These are phyloP conservation scores for Xylariaceae sp. DNA, from an alignment of 2,329 filamentous ascomycete genomes.

Conservation along the genomic window DNA sequence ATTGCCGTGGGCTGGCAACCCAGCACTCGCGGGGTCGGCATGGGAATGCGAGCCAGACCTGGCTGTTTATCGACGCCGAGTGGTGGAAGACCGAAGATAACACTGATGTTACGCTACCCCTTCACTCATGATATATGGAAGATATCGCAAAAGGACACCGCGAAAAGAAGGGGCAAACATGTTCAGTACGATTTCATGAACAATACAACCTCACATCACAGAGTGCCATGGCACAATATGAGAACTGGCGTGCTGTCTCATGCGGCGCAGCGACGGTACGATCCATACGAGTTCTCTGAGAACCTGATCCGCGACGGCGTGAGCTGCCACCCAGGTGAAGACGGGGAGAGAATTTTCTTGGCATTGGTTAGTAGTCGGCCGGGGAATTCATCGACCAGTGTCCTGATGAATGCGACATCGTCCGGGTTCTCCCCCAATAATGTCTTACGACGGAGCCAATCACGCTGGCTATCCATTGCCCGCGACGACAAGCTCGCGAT, in stretches of 20 bases:
- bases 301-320: constrained; percentile 24
- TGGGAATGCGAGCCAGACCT: constrained; percentile 32
- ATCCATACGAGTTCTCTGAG: constrained; percentile 22
- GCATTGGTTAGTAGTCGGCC: constrained; percentile 1
- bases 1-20: constrained; percentile 31
- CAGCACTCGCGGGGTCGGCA: constrained; percentile 26
- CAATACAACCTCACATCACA: constrained; percentile 24
- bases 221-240: constrained; percentile 25
- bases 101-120: constrained; percentile 18
- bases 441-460: constrained; percentile 6
- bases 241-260: constrained; percentile 23
- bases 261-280: constrained; percentile 20
- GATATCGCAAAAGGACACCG: constrained; percentile 16
- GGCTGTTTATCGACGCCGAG: constrained; percentile 28
- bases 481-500: not conserved
- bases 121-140: constrained; percentile 23
- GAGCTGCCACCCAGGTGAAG: constrained; percentile 18
- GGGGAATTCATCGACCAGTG: not conserved
- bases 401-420: constrained; percentile 16
- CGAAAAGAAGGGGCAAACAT: constrained; percentile 17
- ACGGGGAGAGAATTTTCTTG: not conserved
- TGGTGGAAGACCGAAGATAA: constrained; percentile 28
- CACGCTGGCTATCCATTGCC: not conserved
- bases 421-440: constrained; percentile 3
- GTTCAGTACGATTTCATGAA: constrained; percentile 29